Base-by-base conservation (phyloP, 768 basidiomycete genomes). In the Boletus pseudo-olivaceus region DNA sequence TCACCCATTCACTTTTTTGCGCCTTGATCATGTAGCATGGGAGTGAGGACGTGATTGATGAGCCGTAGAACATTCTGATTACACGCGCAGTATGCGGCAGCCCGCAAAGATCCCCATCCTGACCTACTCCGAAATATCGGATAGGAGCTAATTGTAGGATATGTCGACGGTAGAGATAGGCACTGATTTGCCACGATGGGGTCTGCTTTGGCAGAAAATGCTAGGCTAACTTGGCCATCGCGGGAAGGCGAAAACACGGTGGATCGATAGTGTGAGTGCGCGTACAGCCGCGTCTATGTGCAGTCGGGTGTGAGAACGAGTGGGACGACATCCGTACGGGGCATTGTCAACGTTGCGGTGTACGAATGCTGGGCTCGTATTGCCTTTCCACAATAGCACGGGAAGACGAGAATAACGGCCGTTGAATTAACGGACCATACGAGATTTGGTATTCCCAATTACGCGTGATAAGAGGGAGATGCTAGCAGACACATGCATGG, bases 11-110 rank as follows among this genome's bases (percentile, higher is more conserved):
- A 33, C 48, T 20, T 37, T 50, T 51, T 37, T 38, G 51, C 54
- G 23, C 23, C 23, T 44, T 55, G 54, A 65, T 66, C 63, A 45
- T 51, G 53, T 43, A 53, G 51, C 53, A 68, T 65, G 65, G 57
- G 62, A 61, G 65, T 55, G 47, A 55, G 43, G 27, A 40, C 27
- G n/a, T 50, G 58, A 57, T 59, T 54, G 66, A 60, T 57, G 43
- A 42, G 19, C 47, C 38, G 38, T 58, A 47, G 55, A 58, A 57
- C 52, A 37, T 56, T 56, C 55, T 50, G 50, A 58, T 58, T 46
- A 66, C 64, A 61, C 58, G 59, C 47, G 34, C 50, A 50, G 30
- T 50, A 15, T 47, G 53, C 42, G 52, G 48, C 55, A 54, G 48
- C 27, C 55, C 53, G 45, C 38, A 54, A n/a, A 23, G 49, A 47